Conservation (phyloP, 2,329 filamentous ascomycete genomes). For the Nemania abortiva region DNA sequence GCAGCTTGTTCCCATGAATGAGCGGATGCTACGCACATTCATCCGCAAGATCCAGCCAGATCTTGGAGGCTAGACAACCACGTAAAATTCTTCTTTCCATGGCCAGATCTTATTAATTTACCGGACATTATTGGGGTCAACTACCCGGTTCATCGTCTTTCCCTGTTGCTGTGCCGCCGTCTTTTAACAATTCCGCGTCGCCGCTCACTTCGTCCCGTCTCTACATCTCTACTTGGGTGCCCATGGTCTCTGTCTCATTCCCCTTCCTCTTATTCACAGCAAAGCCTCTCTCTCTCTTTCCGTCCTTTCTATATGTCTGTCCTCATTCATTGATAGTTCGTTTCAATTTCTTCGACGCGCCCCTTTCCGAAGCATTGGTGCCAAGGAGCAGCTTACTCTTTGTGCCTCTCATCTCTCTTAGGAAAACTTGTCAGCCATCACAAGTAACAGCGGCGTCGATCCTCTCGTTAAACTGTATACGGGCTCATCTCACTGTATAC, state of each 20-base stretch:
- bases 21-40: conserved; percentile 34
- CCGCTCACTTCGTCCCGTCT: conserved; percentile 20
- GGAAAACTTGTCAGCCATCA: conserved; percentile 17
- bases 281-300: background rate
- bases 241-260: background rate
- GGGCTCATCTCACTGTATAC: background rate
- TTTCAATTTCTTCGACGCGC: background rate
- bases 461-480: conserved; percentile 11
- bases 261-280: conserved; percentile 20
- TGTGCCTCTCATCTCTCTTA: conserved; percentile 1
- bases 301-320: background rate
- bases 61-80: conserved; percentile 32
- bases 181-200: conserved; percentile 10
- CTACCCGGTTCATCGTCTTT: conserved; percentile 18
- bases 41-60: conserved; percentile 40
- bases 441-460: conserved; percentile 1
- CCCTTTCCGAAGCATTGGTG: background rate
- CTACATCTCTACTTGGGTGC: conserved; percentile 9
- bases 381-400: background rate
- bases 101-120: conserved; percentile 36
- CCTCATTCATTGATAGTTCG: background rate
- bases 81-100: conserved; percentile 9
- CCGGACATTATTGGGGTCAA: conserved; percentile 17
- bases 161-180: conserved; percentile 1
- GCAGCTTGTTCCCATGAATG: conserved; percentile 36